phyloP scores from a whole-genome alignment of 2,329 filamentous ascomycete genomes.

The Aspergillus tubingensis region DNA sequence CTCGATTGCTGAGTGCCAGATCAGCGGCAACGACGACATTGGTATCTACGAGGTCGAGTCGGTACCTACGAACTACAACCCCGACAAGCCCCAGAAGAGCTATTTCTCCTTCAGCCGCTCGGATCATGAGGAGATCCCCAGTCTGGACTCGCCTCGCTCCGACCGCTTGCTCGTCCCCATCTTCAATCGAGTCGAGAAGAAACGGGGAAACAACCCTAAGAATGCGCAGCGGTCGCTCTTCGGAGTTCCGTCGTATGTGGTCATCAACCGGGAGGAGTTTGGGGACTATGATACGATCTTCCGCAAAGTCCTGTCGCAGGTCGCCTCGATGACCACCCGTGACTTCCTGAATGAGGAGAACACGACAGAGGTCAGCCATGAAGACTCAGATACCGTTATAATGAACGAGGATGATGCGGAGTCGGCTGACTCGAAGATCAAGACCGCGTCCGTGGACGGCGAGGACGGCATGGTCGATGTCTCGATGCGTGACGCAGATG shows the following conservation, averaged over 20 bases:
- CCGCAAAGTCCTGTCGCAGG: conserved; percentile 75
- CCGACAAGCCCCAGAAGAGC: conserved; percentile 52
- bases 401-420: conserved; percentile 64
- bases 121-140: conserved; percentile 44
- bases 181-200: conserved; percentile 45
- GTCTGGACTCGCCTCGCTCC: conserved; percentile 45
- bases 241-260: conserved; percentile 62
- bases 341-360: conserved; percentile 58
- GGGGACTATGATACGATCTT: conserved; percentile 69
- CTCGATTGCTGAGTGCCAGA: conserved; percentile 69
- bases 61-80: conserved; percentile 74
- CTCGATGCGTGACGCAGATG: conserved; percentile 69
- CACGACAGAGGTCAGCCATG: conserved; percentile 48
- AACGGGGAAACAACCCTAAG: conserved; percentile 26
- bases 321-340: conserved; percentile 74
- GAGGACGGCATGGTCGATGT: conserved; percentile 92
- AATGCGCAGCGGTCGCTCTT: conserved; percentile 38
- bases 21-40: conserved; percentile 63
- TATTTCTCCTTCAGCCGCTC: conserved; percentile 33
- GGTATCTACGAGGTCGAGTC: conserved; percentile 77
- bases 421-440: conserved; percentile 69
- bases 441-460: conserved; percentile 77
- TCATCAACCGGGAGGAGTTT: conserved; percentile 73
- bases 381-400: conserved; percentile 69
- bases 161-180: conserved; percentile 52